Evolutionary conservation across 352 stramenopile genomes (phyloP), one percentile per base, ranked within the genome.

Genomic region (Phytophthora agathidicida): DNA sequence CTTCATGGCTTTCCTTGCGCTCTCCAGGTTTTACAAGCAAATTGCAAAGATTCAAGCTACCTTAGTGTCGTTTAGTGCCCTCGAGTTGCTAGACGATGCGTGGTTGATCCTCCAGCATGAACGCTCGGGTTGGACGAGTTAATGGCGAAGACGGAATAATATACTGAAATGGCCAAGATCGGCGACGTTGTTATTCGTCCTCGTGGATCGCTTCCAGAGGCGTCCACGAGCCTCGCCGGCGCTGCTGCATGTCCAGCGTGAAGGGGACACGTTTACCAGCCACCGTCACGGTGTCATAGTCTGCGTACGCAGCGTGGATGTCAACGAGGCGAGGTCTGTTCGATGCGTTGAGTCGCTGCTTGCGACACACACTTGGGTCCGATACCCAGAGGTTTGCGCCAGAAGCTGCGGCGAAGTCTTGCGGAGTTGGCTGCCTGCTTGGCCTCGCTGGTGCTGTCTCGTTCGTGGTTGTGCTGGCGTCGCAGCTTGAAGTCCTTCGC

Each of bases 301-400:
- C 73, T 26, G 55, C 38, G 50, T 77, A 83, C 16, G 75, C 70
- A 24, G 54, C 59, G 4, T 70, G 70, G 24, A 80, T 75, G 32
- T 45, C 33, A 23, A 82, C 28, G 10, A 70, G 27, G 28, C 46
- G 38, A 5, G 38, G 17, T 11, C 43, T 59, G 19, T 23, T 47
- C 39, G 49, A 53, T 11, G 36, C 46, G 31, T 13, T 51, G 39
- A n/a, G 14, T 3, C 16, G 8, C 16, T 51, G 39, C 22, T 75
- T 65, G 14, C 33, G n/a, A 39, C 70, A 80, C 30, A 46, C 73
- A 83, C 60, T 83, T 83, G 51, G 73, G 73, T 14, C 70, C 70
- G 45, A 70, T 75, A 24, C 73, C 66, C 26, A 83, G 43, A 20
- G 80, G 35, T 45, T 73, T 80, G 49, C 73, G 67, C 73, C 73